These are phyloP conservation scores for Mortierella claussenii DNA, from an alignment of 192 early-diverging fungal genomes.

Conservation along the genomic window DNA sequence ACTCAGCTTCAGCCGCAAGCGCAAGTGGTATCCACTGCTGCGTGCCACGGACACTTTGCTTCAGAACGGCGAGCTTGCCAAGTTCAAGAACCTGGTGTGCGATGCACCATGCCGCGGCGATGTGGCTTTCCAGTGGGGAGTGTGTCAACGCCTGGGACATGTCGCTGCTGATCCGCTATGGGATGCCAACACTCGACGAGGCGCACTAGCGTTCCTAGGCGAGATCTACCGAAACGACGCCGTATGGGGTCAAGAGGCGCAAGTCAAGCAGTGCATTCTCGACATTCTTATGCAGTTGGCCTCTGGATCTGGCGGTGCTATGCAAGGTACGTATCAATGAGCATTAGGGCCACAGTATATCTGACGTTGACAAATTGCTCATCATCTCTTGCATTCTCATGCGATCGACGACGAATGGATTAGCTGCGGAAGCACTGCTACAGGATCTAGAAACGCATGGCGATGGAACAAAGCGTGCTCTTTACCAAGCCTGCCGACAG, in stretches of 20 bases:
- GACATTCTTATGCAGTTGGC: neutral
- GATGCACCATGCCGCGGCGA: neutral
- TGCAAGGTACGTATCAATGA: neutral
- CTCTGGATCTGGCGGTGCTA: neutral
- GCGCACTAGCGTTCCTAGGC: neutral
- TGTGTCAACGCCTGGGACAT: conserved; percentile 5
- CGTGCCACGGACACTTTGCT: neutral
- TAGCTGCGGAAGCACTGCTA: neutral
- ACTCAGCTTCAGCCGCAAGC: neutral
- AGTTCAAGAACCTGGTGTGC: neutral
- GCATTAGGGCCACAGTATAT: too few species aligned
- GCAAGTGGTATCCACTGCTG: neutral
- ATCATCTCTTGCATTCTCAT: neutral
- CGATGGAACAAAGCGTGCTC: neutral
- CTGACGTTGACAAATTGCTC: too few species aligned
- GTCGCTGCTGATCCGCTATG: conserved; percentile 4
- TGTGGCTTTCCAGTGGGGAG: conserved; percentile 1
- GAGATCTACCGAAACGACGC: conserved; percentile 1
- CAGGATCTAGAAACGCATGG: neutral
- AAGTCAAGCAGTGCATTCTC: neutral
- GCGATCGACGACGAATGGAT: neutral
- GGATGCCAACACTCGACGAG: neutral
- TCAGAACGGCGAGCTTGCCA: neutral
- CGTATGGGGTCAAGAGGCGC: neutral
- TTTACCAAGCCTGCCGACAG: neutral